phyloP scores from a whole-genome alignment of 345 rosid species.

The Arabis hirsuta region DNA sequence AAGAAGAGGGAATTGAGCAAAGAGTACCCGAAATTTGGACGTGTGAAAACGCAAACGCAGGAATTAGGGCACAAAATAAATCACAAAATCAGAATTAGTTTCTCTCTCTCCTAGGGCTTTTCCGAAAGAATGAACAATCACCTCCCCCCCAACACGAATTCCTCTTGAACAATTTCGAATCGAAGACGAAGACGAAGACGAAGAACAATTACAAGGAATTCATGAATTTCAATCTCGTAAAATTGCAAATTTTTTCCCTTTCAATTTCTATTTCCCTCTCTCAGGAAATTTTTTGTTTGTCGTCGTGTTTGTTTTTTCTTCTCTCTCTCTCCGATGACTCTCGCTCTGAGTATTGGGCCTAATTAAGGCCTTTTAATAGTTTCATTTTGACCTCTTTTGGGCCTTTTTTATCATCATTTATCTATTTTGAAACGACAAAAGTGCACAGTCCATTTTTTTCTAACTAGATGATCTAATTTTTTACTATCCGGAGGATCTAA shows the following conservation, averaged over 20 bases:
- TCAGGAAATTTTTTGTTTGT: constrained; percentile 12
- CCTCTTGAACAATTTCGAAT: not conserved
- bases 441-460: no score
- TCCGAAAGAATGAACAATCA: not conserved
- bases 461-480: no score
- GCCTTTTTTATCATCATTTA: not conserved
- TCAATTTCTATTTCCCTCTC: constrained; percentile 38
- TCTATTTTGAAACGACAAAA: no score
- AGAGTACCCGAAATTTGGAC: constrained; percentile 54
- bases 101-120: constrained; percentile 56
- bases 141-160: not conserved
- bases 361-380: no score
- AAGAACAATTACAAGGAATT: not conserved
- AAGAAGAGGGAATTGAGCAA: constrained; percentile 19
- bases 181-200: constrained; percentile 1
- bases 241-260: constrained; percentile 31
- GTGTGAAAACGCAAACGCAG: constrained; percentile 42
- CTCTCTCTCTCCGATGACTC: constrained; percentile 20
- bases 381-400: not conserved
- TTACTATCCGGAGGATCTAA: no score
- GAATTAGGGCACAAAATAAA: constrained; percentile 47
- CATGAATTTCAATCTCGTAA: not conserved
- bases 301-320: constrained; percentile 8
- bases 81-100: constrained; percentile 26
- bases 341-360: constrained; percentile 24